Evolutionary conservation across 2,329 filamentous ascomycete species (phyloP).

Genomic region (Ophiocordyceps australis): DNA sequence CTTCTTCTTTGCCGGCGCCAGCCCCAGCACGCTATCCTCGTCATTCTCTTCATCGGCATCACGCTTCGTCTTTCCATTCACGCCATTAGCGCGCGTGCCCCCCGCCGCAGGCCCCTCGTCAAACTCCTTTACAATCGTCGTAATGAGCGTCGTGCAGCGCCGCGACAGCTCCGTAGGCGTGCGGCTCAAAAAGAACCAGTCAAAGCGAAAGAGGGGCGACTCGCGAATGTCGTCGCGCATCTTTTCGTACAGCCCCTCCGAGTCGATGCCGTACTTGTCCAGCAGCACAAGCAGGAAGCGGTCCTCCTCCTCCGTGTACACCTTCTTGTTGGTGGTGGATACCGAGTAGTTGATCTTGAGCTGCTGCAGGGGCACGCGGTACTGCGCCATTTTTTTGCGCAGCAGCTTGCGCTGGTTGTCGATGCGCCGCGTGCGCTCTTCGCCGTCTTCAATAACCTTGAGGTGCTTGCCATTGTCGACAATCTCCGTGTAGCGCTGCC

Average conservation of each 20-base stretch:
- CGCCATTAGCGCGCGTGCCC: conserved; percentile 37
- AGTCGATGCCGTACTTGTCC: conserved; percentile 82
- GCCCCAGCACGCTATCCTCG: conserved; percentile 61
- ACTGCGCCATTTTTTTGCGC: conserved; percentile 87
- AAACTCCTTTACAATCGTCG: conserved; percentile 88
- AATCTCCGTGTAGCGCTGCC: conserved; percentile 87
- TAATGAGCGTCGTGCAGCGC: conserved; percentile 83
- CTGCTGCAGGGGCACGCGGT: conserved; percentile 92
- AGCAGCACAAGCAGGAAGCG: conserved; percentile 87
- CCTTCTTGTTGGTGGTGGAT: conserved; percentile 98
- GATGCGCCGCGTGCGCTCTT: conserved; percentile 75
- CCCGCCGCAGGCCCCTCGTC: conserved; percentile 44
- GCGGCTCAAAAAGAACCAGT: conserved; percentile 97
- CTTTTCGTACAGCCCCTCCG: conserved; percentile 75
- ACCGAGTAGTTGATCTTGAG: conserved; percentile 98
- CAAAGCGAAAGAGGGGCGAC: conserved; percentile 87
- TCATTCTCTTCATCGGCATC: conserved; percentile 68
- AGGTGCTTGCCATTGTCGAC: conserved; percentile 79
- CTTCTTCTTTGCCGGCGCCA: conserved; percentile 88
- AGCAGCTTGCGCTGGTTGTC: conserved; percentile 88
- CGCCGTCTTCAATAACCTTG: conserved; percentile 77
- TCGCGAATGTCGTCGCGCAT: conserved; percentile 97
- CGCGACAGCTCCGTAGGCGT: conserved; percentile 86
- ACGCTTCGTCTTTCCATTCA: conserved; percentile 55
- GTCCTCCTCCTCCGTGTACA: conserved; percentile 97